Conservation (phyloP, 352 stramenopile genomes). For the Phytophthora meadii region DNA sequence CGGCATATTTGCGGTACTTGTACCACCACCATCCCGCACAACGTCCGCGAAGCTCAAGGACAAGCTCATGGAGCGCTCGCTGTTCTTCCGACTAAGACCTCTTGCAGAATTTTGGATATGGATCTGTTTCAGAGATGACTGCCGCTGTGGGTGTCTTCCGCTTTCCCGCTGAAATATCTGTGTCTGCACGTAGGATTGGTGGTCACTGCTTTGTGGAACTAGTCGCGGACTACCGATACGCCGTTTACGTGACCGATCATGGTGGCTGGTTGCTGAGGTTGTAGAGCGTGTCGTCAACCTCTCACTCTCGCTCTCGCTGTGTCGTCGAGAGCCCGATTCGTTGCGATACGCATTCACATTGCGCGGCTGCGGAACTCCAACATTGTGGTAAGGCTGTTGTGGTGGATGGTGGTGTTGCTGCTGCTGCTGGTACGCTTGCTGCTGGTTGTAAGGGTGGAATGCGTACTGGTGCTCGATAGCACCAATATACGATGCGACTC, state of each 20-base stretch:
- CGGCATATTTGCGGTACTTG: constrained; percentile 36
- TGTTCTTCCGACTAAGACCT: constrained; percentile 59
- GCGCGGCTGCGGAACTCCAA: constrained; percentile 25
- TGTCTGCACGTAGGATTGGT: constrained; percentile 13
- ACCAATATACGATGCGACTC: constrained; percentile 28
- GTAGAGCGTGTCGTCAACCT: constrained; percentile 66
- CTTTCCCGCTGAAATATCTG: constrained; percentile 21
- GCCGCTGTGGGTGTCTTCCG: constrained; percentile 15
- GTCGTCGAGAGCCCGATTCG: constrained; percentile 49
- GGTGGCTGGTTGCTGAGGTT: constrained; percentile 56
- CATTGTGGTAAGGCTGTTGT: constrained; percentile 39
- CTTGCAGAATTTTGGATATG: constrained; percentile 31
- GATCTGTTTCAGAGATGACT: constrained; percentile 35
- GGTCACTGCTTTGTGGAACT: constrained; percentile 32
- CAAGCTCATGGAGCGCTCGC: constrained; percentile 85
- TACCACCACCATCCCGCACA: constrained; percentile 62
- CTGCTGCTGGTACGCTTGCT: constrained; percentile 43
- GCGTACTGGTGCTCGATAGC: constrained; percentile 35
- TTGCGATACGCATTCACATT: constrained; percentile 27
- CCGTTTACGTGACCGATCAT: constrained; percentile 44
- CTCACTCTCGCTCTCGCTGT: constrained; percentile 79
- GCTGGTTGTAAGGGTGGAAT: constrained; percentile 39
- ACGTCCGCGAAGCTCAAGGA: constrained; percentile 90
- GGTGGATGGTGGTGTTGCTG: constrained; percentile 41
- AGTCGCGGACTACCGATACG: constrained; percentile 56